Conservation (phyloP, 352 stramenopile species). For the Globisporangium ultimum region DNA sequence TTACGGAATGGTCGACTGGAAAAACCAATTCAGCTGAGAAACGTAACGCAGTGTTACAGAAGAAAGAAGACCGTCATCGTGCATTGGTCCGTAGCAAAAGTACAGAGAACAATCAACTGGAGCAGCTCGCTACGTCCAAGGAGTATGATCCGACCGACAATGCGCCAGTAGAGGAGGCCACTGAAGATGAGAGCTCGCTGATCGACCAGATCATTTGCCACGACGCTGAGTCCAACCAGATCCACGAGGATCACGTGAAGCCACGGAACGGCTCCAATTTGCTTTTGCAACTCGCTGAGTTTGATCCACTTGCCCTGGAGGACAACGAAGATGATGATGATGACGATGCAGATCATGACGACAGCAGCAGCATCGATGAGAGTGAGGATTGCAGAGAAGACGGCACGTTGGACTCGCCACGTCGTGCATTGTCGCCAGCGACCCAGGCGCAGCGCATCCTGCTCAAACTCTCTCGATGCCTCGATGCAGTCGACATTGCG, state of each 20-base stretch:
- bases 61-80: not conserved
- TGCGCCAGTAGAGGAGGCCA: not conserved
- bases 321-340: not conserved
- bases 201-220: slow-evolving; percentile 14
- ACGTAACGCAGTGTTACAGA: not conserved
- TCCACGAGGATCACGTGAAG: not conserved
- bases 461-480: slow-evolving; percentile 26
- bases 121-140: not conserved
- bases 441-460: slow-evolving; percentile 9
- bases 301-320: not conserved
- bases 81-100: not conserved
- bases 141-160: not conserved
- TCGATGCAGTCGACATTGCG: slow-evolving; percentile 45
- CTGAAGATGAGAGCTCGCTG: slow-evolving; percentile 3
- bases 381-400: not conserved
- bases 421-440: not conserved
- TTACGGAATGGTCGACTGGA: too few species aligned
- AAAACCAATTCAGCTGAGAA: too few species aligned
- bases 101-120: slow-evolving; percentile 10
- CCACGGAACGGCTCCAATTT: not conserved
- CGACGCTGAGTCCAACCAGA: slow-evolving; percentile 11
- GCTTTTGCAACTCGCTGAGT: too few species aligned
- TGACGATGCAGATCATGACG: not conserved
- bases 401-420: not conserved
- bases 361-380: not conserved